These are phyloP conservation scores for Fomes fomentarius DNA, from an alignment of 1,284 basidiomycete genomes.

Conservation along the genomic window DNA sequence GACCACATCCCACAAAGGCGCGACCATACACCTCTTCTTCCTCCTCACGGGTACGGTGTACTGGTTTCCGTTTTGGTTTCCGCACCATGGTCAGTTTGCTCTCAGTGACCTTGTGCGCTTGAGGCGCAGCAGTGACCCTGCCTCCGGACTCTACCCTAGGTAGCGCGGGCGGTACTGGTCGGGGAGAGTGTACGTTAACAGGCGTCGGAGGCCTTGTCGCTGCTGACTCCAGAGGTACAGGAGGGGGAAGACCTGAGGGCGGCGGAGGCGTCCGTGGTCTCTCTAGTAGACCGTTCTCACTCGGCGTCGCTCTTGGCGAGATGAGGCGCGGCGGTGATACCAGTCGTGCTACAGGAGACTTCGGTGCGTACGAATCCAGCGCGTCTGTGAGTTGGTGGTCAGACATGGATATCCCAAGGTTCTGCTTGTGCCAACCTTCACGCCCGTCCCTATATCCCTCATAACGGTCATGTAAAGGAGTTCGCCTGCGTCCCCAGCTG, in stretches of 20 bases:
- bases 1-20: slow-evolving; percentile 77
- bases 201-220: slow-evolving; percentile 32
- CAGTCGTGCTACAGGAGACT: slow-evolving; percentile 23
- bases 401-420: not conserved
- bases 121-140: slow-evolving; percentile 7
- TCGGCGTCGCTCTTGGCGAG: slow-evolving; percentile 18
- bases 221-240: slow-evolving; percentile 31
- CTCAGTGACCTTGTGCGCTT: slow-evolving; percentile 1
- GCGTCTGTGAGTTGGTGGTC: not conserved
- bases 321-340: slow-evolving; percentile 9
- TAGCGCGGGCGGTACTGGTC: slow-evolving; percentile 34
- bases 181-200: slow-evolving; percentile 46
- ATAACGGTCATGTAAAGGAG: slow-evolving; percentile 16
- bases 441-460: slow-evolving; percentile 20
- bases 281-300: slow-evolving; percentile 18
- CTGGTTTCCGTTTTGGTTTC: slow-evolving; percentile 34
- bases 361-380: slow-evolving; percentile 11
- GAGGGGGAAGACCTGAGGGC: slow-evolving; percentile 35
- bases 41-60: slow-evolving; percentile 61
- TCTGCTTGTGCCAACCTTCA: slow-evolving; percentile 3
- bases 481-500: slow-evolving; percentile 10
- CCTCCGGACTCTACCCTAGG: slow-evolving; percentile 17
- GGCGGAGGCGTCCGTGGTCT: slow-evolving; percentile 36
- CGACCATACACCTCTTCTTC: slow-evolving; percentile 70
- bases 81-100: slow-evolving; percentile 9